Conservation (phyloP, 176 grass and related monocot species). For the Alopecurus myosuroides region DNA sequence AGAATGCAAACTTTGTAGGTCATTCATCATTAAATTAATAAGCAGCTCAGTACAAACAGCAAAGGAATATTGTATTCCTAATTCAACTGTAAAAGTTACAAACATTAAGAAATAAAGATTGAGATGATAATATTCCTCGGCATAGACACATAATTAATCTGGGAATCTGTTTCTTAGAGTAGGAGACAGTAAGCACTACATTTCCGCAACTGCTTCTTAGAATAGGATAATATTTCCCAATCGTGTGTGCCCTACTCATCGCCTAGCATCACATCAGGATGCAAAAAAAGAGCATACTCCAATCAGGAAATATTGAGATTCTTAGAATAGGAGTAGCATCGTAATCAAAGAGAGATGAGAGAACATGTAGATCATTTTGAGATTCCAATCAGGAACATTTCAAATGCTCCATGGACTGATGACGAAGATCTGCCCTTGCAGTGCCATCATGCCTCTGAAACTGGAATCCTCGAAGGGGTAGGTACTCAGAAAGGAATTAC, state of each 20-base stretch:
- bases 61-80: no score
- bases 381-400: conserved; percentile 99
- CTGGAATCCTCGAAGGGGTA: conserved; percentile 90
- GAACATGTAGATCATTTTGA: conserved; percentile 97
- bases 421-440: conserved; percentile 90
- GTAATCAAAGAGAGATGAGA: background rate
- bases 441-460: conserved; percentile 99
- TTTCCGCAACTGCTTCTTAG: no score
- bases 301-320: conserved; percentile 15
- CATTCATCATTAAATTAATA: no score
- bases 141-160: no score
- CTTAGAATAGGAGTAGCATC: background rate
- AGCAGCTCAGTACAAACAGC: no score
- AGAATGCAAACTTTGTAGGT: no score
- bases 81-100: no score
- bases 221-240: no score
- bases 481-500: conserved; percentile 95
- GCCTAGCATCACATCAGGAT: conserved; percentile 43
- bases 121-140: no score
- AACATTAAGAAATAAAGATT: no score
- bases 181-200: no score
- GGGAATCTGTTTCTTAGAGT: no score
- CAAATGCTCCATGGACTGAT: conserved; percentile 99
- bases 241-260: conserved; percentile 98
- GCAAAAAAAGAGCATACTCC: background rate